Base-by-base conservation (phyloP, 768 basidiomycete genomes). In the Leccinum disarticulatum region DNA sequence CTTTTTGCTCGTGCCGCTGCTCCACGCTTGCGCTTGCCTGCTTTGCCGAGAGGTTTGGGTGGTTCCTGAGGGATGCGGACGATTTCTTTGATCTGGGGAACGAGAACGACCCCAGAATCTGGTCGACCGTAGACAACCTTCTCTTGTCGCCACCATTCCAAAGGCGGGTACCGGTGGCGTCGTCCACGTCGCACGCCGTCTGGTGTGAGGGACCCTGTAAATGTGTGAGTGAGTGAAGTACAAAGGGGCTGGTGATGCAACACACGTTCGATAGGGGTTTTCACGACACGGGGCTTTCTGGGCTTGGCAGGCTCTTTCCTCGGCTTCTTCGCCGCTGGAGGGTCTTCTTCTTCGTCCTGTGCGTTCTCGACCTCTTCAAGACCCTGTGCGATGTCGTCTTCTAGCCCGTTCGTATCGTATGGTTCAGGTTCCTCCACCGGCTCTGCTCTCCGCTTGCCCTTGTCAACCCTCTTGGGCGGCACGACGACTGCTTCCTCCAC, bases 141-240 rank as follows among this genome's bases (percentile, higher is more conserved):
- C 75, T 98, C 96, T 64, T 86, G 85, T n/a, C 94, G 84, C 96
- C 96, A 98, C 79, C 82, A 96, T 43, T 92, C 90, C 36, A 98
- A 78, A 4, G 95, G 96, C 52, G 76, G 76, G 66, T 84, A 86
- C 33, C 85, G 84, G 55, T 82, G 77, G 25, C 95, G 86, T 52
- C 77, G 76, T 31, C 92, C 88, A 53, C 89, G 86, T 17, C 94
- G 87, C 2, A 90, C 77, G 25, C 87, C 87, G 0, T 73, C 74
- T 27, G 69, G 74, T 11, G 63, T 57, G 27, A 63, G 66, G 14
- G 74, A 73, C 50, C 51, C 73, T 73, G 49, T 9, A 50, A 25
- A 27, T 22, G 19, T 33, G 36, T 72, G 46, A 66, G 64, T 59
- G 19, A 54, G 64, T 59, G 19, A 54, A 61, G 17, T 6, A 33